A percentile compares a stretch with the other conserved stretches of the same genome.
These are phyloP conservation scores for Saccharomycopsis lassenensis DNA, from an alignment of 805 yeast species.

Conservation along the genomic window DNA sequence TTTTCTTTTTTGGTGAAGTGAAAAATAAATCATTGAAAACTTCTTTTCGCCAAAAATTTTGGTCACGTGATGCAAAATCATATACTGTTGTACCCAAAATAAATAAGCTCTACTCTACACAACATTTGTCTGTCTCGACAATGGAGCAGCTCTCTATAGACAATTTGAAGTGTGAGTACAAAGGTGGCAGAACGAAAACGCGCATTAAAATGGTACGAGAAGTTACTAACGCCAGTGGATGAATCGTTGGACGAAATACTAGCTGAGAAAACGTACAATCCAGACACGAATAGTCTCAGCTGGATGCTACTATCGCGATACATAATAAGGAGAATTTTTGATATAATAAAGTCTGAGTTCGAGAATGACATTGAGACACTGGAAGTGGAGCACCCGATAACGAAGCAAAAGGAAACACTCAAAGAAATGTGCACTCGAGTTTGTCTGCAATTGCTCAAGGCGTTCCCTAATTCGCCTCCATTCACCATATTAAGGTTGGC, in stretches of 20 bases:
- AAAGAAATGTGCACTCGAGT: slow-evolving; percentile 1
- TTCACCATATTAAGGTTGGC: slow-evolving; percentile 28
- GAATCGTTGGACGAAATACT: background rate
- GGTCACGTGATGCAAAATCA: too few relatives aligned
- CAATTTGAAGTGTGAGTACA: too few relatives aligned
- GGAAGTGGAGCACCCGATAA: background rate
- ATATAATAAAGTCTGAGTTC: slow-evolving; percentile 3
- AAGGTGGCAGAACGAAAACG: too few relatives aligned
- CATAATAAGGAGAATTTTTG: slow-evolving; percentile 1
- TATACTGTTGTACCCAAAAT: too few relatives aligned
- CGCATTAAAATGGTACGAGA: too few relatives aligned
- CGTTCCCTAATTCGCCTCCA: slow-evolving; percentile 26
- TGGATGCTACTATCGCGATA: slow-evolving; percentile 1
- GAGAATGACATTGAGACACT: background rate
- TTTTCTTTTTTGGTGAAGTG: too few relatives aligned
- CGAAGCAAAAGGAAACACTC: slow-evolving; percentile 17
- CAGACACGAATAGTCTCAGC: background rate
- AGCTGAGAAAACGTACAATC: slow-evolving; percentile 3
- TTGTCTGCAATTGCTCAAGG: slow-evolving; percentile 6
- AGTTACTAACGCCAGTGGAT: too few relatives aligned
- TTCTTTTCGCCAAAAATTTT: too few relatives aligned
- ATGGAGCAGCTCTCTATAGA: too few relatives aligned
- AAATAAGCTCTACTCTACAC: too few relatives aligned
- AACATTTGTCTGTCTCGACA: too few relatives aligned
- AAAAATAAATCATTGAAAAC: too few relatives aligned